Base-by-base conservation (phyloP, 75 land plant species). In the Pinus taeda region DNA sequence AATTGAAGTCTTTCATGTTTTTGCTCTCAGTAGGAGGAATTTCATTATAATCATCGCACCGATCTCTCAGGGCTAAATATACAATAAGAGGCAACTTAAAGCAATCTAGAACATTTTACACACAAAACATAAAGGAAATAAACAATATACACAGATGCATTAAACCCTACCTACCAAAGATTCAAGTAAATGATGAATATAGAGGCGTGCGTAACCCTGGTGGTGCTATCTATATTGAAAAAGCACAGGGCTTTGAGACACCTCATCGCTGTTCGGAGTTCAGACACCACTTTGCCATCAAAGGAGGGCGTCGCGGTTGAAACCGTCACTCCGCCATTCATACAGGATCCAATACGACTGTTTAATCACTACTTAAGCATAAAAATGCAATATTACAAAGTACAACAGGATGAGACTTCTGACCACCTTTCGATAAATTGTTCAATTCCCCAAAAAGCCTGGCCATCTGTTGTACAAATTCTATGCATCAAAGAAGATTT, bases 191-290 rank as follows among this genome's bases (percentile, higher is more conserved):
- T 14, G 4, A 13, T 30, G 37, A 49, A 12, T 67, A 15, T 67
- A 2, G 49, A 67, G 49, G 11, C 21, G 9, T 17, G 71, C 45
- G 71, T 36, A 67, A 67, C 49, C 71, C 98, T 6, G 18, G 17
- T 6, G 18, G 17, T 37, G 71, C 22, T 7, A 36, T 67, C 2
- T 8, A 6, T 67, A 17, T 15, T 65, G 15, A 20, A 6, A 6
- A 39, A 37, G 17, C 71, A 67, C 55, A 49, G 55, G 71, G 71
- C 71, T 67, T 33, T 67, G 1, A 67, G 20, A 64, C 67, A 26
- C 67, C 49, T 5, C 45, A 18, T 67, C 9, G 3, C 49, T 39
- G 71, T 67, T 67, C 45, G 71, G 71, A 67, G 21, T 15, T 66
- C 12, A 67, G 71, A 49, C 55, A 49, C 55, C 55, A 11, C 12